phyloP scores from a whole-genome alignment of 148 eudicot species.

The Cornus controversa region DNA sequence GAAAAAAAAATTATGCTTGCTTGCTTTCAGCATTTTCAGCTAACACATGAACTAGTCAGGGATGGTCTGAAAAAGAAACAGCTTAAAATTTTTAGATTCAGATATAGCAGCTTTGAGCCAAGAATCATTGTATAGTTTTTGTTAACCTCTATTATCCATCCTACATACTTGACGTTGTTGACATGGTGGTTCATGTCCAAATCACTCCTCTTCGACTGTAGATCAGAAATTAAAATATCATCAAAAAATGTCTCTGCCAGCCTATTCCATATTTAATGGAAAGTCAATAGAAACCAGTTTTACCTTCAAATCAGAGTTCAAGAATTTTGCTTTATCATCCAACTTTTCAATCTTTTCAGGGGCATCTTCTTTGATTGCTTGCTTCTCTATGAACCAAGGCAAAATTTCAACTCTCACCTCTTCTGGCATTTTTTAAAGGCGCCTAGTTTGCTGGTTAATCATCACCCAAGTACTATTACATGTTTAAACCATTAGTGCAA shows the following conservation, averaged over 20 bases:
- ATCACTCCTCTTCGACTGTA: too few relatives aligned
- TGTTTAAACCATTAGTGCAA: too few relatives aligned
- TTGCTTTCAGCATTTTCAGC: too few relatives aligned
- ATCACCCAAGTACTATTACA: conserved; percentile 63
- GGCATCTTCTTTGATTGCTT: conserved; percentile 42
- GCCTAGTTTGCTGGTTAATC: conserved; percentile 71
- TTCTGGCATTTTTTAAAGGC: conserved; percentile 65
- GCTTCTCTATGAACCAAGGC: conserved; percentile 47
- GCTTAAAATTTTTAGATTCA: not conserved
- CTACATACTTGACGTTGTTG: conserved; percentile 64
- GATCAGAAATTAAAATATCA: not conserved
- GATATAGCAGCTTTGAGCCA: not conserved
- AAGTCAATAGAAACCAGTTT: too few relatives aligned
- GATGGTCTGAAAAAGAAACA: too few relatives aligned
- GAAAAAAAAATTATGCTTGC: too few relatives aligned
- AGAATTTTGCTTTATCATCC: conserved; percentile 37
- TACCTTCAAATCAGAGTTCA: too few relatives aligned
- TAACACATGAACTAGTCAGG: too few relatives aligned
- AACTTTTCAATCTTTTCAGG: conserved; percentile 49
- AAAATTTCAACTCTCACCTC: conserved; percentile 63
- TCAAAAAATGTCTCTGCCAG: not conserved
- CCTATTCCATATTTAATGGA: not conserved
- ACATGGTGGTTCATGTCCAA: conserved; percentile 88
- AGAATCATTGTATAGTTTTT: too few relatives aligned
- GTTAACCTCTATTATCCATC: conserved; percentile 87